These are phyloP conservation scores for Ramalina intermedia DNA, from an alignment of 495 filamentous ascomycete genomes.

Conservation along the genomic window DNA sequence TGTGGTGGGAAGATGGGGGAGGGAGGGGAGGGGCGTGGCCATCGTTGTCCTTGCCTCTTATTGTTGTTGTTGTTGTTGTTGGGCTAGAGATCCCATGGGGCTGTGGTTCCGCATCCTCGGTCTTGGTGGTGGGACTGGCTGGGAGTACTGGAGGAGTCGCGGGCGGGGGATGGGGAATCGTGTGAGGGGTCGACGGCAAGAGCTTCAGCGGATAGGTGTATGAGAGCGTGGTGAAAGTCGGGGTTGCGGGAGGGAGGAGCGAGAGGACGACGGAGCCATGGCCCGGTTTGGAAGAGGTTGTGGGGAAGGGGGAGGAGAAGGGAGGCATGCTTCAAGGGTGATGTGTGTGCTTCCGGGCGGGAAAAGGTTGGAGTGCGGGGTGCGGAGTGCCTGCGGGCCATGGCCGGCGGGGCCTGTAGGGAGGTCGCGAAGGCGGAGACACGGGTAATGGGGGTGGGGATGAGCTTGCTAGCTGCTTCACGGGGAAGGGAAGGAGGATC, in stretches of 20 bases:
- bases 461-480: too few relatives aligned
- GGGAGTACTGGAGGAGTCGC: neutral
- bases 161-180: constrained; percentile 10
- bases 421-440: too few relatives aligned
- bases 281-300: constrained; percentile 56
- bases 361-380: too few relatives aligned
- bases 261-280: constrained; percentile 62
- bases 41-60: neutral
- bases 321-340: too few relatives aligned
- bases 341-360: too few relatives aligned
- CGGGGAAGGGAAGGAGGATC: too few relatives aligned
- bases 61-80: neutral
- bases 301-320: constrained; percentile 44
- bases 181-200: constrained; percentile 45
- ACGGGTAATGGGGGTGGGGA: too few relatives aligned
- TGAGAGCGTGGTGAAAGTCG: constrained; percentile 56
- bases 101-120: neutral
- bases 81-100: too few relatives aligned
- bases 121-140: neutral
- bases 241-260: constrained; percentile 54
- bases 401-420: too few relatives aligned
- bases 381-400: too few relatives aligned
- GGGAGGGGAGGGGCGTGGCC: neutral
- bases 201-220: constrained; percentile 96
- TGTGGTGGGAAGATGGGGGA: too few relatives aligned